These are phyloP conservation scores for Ceratobasidium sp. DNA, from an alignment of 1,284 basidiomycete genomes.

Conservation along the genomic window DNA sequence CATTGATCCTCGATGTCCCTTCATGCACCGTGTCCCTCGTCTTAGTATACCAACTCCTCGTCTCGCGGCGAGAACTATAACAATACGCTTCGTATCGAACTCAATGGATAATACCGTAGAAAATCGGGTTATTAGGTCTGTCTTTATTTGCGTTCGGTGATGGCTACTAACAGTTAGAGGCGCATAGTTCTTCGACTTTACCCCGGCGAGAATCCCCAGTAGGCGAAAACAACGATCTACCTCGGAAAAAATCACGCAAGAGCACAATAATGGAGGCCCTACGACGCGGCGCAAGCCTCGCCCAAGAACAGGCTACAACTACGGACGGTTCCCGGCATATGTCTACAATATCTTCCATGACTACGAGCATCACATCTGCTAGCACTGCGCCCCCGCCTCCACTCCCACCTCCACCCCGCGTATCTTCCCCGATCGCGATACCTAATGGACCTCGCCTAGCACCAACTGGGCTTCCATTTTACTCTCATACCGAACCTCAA, in stretches of 20 bases:
- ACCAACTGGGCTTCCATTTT: constrained; percentile 20
- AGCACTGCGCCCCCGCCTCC: neutral
- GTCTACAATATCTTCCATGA: constrained; percentile 17
- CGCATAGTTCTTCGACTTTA: neutral
- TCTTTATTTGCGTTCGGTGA: neutral
- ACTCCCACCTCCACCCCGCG: neutral
- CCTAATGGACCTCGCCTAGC: neutral
- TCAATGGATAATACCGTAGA: neutral
- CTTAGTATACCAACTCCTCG: constrained; percentile 9
- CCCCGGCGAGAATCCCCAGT: constrained; percentile 14
- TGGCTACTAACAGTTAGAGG: neutral
- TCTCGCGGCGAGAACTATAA: constrained; percentile 6
- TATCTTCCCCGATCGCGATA: neutral
- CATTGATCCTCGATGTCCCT: constrained; percentile 1
- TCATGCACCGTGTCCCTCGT: constrained; percentile 22
- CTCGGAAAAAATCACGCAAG: constrained; percentile 39
- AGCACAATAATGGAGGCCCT: constrained; percentile 43
- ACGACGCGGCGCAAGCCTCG: constrained; percentile 4
- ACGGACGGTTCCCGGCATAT: constrained; percentile 11
- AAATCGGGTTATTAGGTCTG: constrained; percentile 1
- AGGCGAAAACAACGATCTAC: neutral
- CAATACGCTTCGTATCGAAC: neutral
- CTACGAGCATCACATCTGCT: neutral
- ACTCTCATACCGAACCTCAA: constrained; percentile 15
- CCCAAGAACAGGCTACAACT: constrained; percentile 11